phyloP scores from a whole-genome alignment of 345 rosid species.

The Hibiscus syriacus region DNA sequence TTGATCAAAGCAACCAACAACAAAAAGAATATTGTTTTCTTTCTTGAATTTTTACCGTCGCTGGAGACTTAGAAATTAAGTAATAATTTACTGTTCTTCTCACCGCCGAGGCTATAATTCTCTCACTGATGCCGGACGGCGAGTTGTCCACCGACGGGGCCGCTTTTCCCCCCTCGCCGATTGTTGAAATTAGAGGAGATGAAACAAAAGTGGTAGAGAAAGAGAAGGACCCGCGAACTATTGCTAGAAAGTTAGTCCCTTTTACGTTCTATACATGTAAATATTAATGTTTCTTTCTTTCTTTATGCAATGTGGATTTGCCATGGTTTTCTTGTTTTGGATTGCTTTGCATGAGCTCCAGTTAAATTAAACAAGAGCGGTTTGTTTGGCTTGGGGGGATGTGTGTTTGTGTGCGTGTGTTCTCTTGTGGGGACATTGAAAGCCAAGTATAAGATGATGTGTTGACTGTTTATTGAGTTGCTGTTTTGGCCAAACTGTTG shows the following conservation, averaged over 20 bases:
- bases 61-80: not conserved
- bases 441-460: no score
- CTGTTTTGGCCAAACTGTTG: no score
- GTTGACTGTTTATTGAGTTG: no score
- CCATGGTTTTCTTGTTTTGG: not conserved
- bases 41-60: not conserved
- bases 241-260: slow-evolving; percentile 2
- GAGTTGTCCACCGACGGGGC: not conserved
- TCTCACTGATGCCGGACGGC: slow-evolving; percentile 4
- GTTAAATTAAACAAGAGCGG: not conserved
- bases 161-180: not conserved
- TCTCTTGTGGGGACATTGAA: no score
- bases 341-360: not conserved
- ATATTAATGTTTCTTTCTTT: not conserved
- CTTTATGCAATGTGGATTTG: not conserved
- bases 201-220: not conserved
- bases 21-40: not conserved
- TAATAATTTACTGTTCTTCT: not conserved
- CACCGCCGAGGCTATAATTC: not conserved
- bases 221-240: slow-evolving; percentile 7
- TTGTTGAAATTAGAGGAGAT: not conserved
- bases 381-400: not conserved
- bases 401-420: no score
- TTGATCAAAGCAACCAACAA: not conserved
- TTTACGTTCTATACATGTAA: not conserved